Base-by-base conservation (phyloP, 768 basidiomycete species). In the Lactarius hengduanensis region DNA sequence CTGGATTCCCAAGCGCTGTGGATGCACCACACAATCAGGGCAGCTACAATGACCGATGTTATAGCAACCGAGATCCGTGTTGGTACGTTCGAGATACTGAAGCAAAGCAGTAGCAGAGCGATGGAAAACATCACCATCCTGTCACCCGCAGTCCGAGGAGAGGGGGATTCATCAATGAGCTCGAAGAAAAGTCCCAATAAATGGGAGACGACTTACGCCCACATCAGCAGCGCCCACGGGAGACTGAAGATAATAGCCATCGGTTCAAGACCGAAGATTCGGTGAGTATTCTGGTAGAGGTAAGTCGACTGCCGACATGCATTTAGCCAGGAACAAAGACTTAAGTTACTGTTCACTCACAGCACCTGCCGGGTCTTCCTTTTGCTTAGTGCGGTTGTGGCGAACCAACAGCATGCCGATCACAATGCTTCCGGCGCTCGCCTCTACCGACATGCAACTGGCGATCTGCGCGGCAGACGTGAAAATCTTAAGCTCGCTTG, bases 351-450 rank as follows among this genome's bases (percentile, higher is more conserved):
- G 18, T 30, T 10, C 20, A 60, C 68, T 57, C 32, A 69, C 70
- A 16, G 64, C 68, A 13, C 45, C 59, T 10, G 34, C 36, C 3
- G 69, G 57, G 26, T 63, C 50, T 30, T 65, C 57, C 5, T 56
- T 32, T 13, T 50, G 47, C 20, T 61, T 65, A 20, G 53, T n/a
- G 36, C 69, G 63, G 18, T 70, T 60, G 20, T 65, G 61, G 28
- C 61, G 67, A n/a, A 61, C 28, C 1, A 70, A 54, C 22, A 70
- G 64, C 43, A 70, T 38, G 26, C 57, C 67, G 1, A 61, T 28
- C 22, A 70, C 54, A 28, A 70, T 68, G 53, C 67, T 69, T 22
- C 63, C 69, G 4, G 65, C 30, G 43, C 61, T 69, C 3, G 57
- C 57, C 20, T 26, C 41, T 13, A 63, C 26, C 8, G 69, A 70